phyloP scores from a whole-genome alignment of 768 basidiomycete genomes.

The Lentinula aciculospora region DNA sequence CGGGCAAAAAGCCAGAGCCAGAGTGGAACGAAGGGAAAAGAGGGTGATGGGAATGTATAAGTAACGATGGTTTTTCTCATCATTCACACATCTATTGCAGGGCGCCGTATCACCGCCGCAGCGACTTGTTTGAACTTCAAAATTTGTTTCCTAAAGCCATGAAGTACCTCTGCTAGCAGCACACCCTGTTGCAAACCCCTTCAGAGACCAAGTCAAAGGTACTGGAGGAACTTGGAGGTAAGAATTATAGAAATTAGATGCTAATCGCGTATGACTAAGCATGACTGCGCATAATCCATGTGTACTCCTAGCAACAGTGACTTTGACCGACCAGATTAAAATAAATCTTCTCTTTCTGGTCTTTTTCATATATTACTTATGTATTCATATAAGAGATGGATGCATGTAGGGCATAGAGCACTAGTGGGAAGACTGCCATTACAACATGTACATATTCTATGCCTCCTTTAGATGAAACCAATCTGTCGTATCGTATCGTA shows the following conservation, averaged over 20 bases:
- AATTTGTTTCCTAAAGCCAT: not conserved
- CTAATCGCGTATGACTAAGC: no score
- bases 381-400: not conserved
- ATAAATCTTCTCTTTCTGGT: no score
- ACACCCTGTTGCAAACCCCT: no score
- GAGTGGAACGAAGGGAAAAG: not conserved
- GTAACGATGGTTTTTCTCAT: not conserved
- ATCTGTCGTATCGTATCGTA: constrained; percentile 43
- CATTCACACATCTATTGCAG: not conserved
- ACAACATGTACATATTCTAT: not conserved
- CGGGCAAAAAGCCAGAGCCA: not conserved
- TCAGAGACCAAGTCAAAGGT: no score
- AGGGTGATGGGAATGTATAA: not conserved
- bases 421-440: not conserved
- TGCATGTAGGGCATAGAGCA: not conserved
- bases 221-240: no score
- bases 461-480: constrained; percentile 77
- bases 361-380: not conserved
- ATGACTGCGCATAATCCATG: no score
- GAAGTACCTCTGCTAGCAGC: no score
- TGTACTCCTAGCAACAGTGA: not conserved
- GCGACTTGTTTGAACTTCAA: not conserved
- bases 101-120: not conserved
- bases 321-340: no score
- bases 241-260: no score